Conservation (phyloP, 352 stramenopile species). For the Pythium rishiriense region DNA sequence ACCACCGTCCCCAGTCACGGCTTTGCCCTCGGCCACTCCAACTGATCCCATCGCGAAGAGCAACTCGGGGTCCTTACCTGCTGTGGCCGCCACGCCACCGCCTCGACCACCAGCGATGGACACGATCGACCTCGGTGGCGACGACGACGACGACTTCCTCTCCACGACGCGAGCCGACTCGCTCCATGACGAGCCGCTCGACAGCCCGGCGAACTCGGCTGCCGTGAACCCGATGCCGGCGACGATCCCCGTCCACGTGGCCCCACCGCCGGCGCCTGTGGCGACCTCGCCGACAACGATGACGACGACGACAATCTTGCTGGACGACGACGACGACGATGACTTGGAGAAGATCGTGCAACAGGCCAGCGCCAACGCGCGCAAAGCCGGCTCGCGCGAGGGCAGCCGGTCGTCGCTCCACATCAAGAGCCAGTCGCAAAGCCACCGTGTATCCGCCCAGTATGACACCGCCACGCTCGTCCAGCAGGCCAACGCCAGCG, state of each 20-base stretch:
- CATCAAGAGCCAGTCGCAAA: conserved; percentile 59
- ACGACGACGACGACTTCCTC: conserved; percentile 27
- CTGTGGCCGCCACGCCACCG: not conserved
- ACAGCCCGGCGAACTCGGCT: conserved; percentile 11
- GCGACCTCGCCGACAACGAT: not conserved
- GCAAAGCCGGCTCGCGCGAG: conserved; percentile 48
- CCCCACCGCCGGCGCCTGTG: not conserved
- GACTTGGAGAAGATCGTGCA: conserved; percentile 64
- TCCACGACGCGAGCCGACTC: not conserved
- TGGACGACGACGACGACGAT: conserved; percentile 46
- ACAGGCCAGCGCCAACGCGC: conserved; percentile 37
- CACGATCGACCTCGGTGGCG: conserved; percentile 23
- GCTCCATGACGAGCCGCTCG: conserved; percentile 21
- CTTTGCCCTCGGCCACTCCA: not conserved
- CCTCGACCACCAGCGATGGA: conserved; percentile 18
- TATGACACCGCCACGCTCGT: conserved; percentile 33
- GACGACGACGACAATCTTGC: conserved; percentile 30
- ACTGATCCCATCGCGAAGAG: not conserved
- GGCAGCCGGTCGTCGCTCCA: conserved; percentile 55
- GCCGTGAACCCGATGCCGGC: conserved; percentile 18
- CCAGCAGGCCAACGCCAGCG: conserved; percentile 41
- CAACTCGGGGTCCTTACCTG: not conserved
- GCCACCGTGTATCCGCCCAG: not conserved
- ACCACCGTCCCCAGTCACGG: not conserved
- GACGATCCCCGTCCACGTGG: conserved; percentile 25